A percentile compares a stretch with the other conserved stretches of the same genome.
Conservation (phyloP, 1,139 yeast species). For the Candida buenavistaensis region DNA sequence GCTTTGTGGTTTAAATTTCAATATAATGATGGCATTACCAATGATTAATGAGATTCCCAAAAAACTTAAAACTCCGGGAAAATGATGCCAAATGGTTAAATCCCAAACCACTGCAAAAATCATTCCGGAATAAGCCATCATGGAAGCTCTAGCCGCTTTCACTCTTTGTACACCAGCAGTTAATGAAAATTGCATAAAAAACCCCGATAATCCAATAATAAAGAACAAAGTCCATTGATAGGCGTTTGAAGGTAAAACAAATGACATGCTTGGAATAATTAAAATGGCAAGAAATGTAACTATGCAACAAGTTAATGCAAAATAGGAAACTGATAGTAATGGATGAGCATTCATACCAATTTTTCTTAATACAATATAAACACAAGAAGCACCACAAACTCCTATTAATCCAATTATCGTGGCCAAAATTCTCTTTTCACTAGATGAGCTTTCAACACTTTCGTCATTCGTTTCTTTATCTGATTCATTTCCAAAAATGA, state of each 20-base stretch:
- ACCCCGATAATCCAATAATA: conserved; percentile 73
- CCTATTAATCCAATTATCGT: conserved; percentile 67
- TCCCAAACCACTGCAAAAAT: conserved; percentile 83
- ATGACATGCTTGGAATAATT: conserved; percentile 56
- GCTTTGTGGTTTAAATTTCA: conserved; percentile 45
- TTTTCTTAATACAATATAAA: conserved; percentile 69
- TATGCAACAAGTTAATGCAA: conserved; percentile 60
- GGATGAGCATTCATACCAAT: conserved; percentile 83
- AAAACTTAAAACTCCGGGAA: conserved; percentile 69
- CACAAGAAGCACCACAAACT: conserved; percentile 68
- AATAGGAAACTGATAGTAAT: conserved; percentile 72
- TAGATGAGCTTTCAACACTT: conserved; percentile 38
- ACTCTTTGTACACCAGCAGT: conserved; percentile 87
- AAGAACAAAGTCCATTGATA: conserved; percentile 67
- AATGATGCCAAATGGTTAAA: conserved; percentile 64
- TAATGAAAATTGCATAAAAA: conserved; percentile 72
- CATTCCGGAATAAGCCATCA: conserved; percentile 74
- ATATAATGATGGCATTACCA: conserved; percentile 62
- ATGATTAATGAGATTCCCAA: conserved; percentile 70
- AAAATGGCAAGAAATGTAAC: conserved; percentile 58
- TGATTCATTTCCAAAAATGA: conserved; percentile 54
- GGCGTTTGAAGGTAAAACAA: conserved; percentile 57
- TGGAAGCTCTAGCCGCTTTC: conserved; percentile 73
- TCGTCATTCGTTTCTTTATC: conserved; percentile 35
- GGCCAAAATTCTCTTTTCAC: conserved; percentile 52